Base-by-base conservation (phyloP, 192 early-diverging fungal genomes). In the Podochytrium sp. region DNA sequence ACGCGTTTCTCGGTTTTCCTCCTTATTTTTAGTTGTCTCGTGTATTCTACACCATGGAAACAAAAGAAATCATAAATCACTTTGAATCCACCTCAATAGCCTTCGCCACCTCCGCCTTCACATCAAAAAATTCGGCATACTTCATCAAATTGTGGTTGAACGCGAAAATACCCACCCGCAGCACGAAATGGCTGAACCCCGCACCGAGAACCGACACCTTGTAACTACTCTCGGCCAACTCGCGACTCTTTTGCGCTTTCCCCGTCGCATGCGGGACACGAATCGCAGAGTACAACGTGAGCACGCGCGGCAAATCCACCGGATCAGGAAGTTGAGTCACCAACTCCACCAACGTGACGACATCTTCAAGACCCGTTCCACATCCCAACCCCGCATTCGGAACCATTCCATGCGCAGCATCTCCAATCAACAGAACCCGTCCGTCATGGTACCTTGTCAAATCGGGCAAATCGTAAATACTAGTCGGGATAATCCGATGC, bases 391-490 rank as follows among this genome's bases (percentile, higher is more conserved):
- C 78, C 27, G 72, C 76, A 62, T 75, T 53, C 14, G 78, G 78
- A 18, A 61, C 18, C 66, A 74, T 79, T 30, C 67, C 67, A 59
- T 79, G 78, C 29, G 73, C 78, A n/a, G 73, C 14, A 65, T 74
- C 73, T 34, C 73, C 73, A 29, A 74, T 18, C 7, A 74, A 33
- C 20, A 74, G n/a, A 1, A 66, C 63, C 1, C 40, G 37, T 14
- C 73, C 73, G 25, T 74, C 50, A 10, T 30, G 37, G 43, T 50
- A 74, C 12, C 1, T n/a, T 5, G 37, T 25, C 39, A 51, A 35
- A 23, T 65, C 42, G 4, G 63, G 61, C 37, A 49, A 34, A 27
- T 74, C 73, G 39, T 60, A 74, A 38, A 74, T 65, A n/a, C 42
- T 50, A 10, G 65, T 43, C 10, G 65, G 65, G 42, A 43, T 29